phyloP scores from a whole-genome alignment of 2,329 filamentous ascomycete species.

The Dryadomyces quercus-mongolicae region DNA sequence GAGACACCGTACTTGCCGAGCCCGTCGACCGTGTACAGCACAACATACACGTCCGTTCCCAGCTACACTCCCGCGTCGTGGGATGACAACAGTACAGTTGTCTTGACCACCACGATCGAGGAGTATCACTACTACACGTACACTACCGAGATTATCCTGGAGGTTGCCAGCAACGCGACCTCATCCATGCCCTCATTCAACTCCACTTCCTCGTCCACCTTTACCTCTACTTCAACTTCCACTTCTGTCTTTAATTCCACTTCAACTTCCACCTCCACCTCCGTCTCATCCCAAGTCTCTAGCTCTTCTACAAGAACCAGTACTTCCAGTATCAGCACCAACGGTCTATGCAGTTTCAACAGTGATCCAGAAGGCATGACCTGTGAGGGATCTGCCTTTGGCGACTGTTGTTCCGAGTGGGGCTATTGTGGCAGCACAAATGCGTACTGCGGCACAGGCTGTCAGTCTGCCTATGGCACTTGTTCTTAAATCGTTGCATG shows the following conservation, averaged over 20 bases:
- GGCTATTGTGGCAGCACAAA: slow-evolving; percentile 9
- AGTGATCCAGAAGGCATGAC: not conserved
- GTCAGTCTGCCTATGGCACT: slow-evolving; percentile 6
- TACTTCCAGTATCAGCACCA: not conserved
- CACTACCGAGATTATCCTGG: not conserved
- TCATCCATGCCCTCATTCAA: not conserved
- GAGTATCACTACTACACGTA: not conserved
- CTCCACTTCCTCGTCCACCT: not conserved
- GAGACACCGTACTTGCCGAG: not conserved
- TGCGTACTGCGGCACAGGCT: slow-evolving; percentile 11
- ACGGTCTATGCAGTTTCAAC: not conserved
- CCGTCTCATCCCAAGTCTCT: not conserved
- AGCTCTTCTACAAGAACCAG: not conserved
- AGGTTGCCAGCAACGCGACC: not conserved
- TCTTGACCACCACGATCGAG: not conserved
- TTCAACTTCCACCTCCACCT: not conserved
- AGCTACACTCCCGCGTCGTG: not conserved
- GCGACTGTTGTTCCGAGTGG: slow-evolving; percentile 11
- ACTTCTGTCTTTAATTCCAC: not conserved
- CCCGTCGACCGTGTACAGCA: not conserved
- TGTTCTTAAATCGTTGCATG: not conserved
- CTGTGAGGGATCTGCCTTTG: slow-evolving; percentile 7
- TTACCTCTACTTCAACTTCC: not conserved
- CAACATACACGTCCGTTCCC: not conserved
- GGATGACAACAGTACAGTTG: not conserved